Percentiles rank a stretch among this genome's conserved stretches.
Evolutionary conservation across 2,329 filamentous ascomycete genomes (phyloP).

Genomic region (Botrytis squamosa): DNA sequence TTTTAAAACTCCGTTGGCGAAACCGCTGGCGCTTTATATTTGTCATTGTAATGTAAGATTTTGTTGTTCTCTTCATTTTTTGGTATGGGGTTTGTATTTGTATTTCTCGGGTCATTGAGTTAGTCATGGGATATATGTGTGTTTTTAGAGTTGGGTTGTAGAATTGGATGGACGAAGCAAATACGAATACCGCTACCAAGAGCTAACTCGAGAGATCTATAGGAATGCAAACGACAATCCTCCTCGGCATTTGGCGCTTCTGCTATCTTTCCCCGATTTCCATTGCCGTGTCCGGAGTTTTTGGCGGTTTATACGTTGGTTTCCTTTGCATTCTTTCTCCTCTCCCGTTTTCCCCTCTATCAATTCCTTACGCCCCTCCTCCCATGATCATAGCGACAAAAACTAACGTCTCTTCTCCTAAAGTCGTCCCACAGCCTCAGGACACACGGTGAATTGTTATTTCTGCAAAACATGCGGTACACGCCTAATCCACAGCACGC

Average conservation of each 20-base stretch:
- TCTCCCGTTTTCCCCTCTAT: background rate
- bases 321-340: background rate
- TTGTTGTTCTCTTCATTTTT: background rate
- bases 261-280: constrained; percentile 17
- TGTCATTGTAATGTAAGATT: constrained; percentile 20
- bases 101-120: too few relatives aligned
- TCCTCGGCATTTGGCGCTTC: constrained; percentile 18
- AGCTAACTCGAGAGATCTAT: background rate
- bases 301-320: constrained; percentile 14
- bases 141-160: background rate
- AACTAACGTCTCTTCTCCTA: background rate
- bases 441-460: constrained; percentile 60
- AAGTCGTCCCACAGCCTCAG: constrained; percentile 57
- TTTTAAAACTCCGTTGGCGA: constrained; percentile 16
- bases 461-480: constrained; percentile 68
- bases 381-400: background rate
- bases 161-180: background rate
- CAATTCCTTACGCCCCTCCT: background rate
- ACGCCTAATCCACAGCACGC: constrained; percentile 60
- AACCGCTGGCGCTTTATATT: constrained; percentile 19
- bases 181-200: background rate
- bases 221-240: constrained; percentile 16
- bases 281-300: constrained; percentile 2
- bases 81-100: background rate
- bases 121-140: background rate